Conservation (phyloP, 768 basidiomycete species). For the Crucibulum laeve region DNA sequence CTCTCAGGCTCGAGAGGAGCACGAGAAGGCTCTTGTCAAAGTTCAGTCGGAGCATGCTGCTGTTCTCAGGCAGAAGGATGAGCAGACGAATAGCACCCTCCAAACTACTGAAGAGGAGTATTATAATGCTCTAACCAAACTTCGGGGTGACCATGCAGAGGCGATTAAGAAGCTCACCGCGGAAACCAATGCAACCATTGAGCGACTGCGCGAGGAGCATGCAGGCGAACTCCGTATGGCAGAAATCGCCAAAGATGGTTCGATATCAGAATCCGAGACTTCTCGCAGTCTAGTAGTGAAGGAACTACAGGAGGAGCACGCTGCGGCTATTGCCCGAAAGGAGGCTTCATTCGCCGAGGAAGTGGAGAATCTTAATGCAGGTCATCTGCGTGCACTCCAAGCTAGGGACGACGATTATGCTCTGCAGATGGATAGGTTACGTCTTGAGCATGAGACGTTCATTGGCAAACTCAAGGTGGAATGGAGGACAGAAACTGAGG, state of each 20-base stretch:
- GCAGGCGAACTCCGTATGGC: conserved; percentile 65
- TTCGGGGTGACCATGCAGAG: conserved; percentile 68
- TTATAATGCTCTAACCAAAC: conserved; percentile 73
- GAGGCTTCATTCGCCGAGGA: conserved; percentile 64
- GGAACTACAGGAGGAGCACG: conserved; percentile 70
- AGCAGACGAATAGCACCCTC: conserved; percentile 49
- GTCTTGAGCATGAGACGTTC: conserved; percentile 52
- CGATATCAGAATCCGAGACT: conserved; percentile 70
- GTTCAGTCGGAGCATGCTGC: conserved; percentile 50
- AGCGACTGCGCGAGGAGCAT: conserved; percentile 75
- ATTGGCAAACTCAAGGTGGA: conserved; percentile 52
- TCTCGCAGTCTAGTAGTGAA: conserved; percentile 57
- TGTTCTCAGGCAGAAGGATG: conserved; percentile 55
- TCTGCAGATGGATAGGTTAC: conserved; percentile 54
- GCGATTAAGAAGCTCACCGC: conserved; percentile 56
- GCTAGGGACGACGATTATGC: conserved; percentile 60
- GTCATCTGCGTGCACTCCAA: conserved; percentile 51
- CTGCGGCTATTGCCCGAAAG: conserved; percentile 59
- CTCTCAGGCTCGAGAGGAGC: conserved; percentile 44
- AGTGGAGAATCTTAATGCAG: conserved; percentile 58
- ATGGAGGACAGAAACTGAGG: conserved; percentile 45
- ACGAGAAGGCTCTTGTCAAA: conserved; percentile 47
- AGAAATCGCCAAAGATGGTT: conserved; percentile 73
- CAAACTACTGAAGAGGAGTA: conserved; percentile 78
- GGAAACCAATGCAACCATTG: conserved; percentile 59